Evolutionary conservation across 805 yeast genomes (phyloP).

Genomic region (Metschnikowia dekortorum): DNA sequence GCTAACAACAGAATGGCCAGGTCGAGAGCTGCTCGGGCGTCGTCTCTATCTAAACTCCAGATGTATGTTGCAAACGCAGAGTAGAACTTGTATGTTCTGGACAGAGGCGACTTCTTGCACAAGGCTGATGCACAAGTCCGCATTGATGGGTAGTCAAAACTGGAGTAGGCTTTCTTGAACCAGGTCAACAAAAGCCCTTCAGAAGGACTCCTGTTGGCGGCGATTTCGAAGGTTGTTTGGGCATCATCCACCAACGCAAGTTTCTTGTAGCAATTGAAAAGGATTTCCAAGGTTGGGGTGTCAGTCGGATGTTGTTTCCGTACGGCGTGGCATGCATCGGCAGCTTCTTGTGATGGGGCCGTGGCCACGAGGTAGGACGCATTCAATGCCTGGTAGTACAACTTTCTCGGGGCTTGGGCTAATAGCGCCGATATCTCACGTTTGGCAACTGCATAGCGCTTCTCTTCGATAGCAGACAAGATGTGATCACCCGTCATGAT

Average conservation of each 20-base stretch:
- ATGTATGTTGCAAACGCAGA: constrained; percentile 52
- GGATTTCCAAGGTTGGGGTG: constrained; percentile 44
- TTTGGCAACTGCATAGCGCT: constrained; percentile 52
- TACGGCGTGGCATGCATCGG: constrained; percentile 25
- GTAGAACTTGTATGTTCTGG: constrained; percentile 43
- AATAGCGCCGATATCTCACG: constrained; percentile 45
- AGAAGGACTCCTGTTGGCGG: constrained; percentile 54
- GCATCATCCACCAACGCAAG: constrained; percentile 33
- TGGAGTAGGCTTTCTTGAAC: constrained; percentile 50
- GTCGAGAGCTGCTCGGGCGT: constrained; percentile 16
- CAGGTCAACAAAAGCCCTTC: constrained; percentile 47
- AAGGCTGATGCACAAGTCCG: constrained; percentile 46
- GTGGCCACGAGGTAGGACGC: constrained; percentile 29
- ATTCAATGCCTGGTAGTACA: constrained; percentile 48
- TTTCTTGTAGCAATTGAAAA: constrained; percentile 42
- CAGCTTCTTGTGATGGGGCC: constrained; percentile 32
- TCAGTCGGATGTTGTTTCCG: constrained; percentile 48
- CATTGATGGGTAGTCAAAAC: constrained; percentile 45
- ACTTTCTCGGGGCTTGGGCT: constrained; percentile 52
- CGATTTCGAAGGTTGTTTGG: constrained; percentile 50
- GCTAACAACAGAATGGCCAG: constrained; percentile 43
- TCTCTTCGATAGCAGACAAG: constrained; percentile 44
- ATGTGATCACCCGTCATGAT: constrained; percentile 25
- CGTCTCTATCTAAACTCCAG: constrained; percentile 36
- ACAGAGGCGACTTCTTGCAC: constrained; percentile 10